phyloP scores from a whole-genome alignment of 129 eudicot species.

The Glebionis coronaria region DNA sequence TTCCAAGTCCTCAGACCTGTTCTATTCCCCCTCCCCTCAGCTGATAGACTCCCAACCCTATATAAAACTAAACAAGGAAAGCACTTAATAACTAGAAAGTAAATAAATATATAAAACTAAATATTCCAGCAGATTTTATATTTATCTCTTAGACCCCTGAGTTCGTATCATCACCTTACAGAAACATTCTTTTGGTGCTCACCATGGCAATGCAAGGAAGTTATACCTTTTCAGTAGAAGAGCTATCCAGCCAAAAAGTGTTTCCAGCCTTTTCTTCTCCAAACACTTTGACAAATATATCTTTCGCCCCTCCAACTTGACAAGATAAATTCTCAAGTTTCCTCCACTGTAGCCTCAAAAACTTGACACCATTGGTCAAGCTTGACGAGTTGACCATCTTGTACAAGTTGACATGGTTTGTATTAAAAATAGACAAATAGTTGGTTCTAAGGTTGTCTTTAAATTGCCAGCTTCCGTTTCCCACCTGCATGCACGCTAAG shows the following conservation, averaged over 20 bases:
- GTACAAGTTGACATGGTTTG: slow-evolving; percentile 22
- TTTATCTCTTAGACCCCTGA: no score
- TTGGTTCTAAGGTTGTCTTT: slow-evolving; percentile 33
- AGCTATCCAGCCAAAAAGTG: neutral
- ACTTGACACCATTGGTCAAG: slow-evolving; percentile 28
- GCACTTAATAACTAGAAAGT: no score
- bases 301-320: slow-evolving; percentile 76
- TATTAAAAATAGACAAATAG: slow-evolving; percentile 28
- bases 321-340: slow-evolving; percentile 51
- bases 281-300: slow-evolving; percentile 47
- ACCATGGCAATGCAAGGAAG: neutral
- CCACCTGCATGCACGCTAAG: slow-evolving; percentile 95
- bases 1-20: no score
- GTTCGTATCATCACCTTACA: neutral
- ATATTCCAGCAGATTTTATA: no score
- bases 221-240: slow-evolving; percentile 1
- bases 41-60: no score
- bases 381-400: slow-evolving; percentile 30
- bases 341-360: slow-evolving; percentile 73
- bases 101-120: no score
- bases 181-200: neutral
- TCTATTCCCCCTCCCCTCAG: no score
- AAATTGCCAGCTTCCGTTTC: slow-evolving; percentile 44
- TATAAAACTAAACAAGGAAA: no score
- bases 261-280: slow-evolving; percentile 55